Conservation (phyloP, 495 filamentous ascomycete species). For the Neurospora sp. region DNA sequence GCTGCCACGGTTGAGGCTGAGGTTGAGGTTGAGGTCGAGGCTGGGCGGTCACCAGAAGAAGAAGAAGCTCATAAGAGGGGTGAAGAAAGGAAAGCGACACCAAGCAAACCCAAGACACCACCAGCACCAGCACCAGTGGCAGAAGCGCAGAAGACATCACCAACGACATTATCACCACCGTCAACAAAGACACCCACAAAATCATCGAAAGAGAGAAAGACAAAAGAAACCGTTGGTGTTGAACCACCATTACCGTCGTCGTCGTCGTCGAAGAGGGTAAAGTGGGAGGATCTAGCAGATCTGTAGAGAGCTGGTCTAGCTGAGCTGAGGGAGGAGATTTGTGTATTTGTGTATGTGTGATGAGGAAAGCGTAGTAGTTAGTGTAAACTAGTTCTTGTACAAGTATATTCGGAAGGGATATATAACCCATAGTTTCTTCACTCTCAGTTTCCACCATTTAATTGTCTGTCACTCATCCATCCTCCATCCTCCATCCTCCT, state of each 20-base stretch:
- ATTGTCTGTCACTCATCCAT: no score
- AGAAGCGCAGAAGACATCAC: not conserved
- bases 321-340: no score
- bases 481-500: no score
- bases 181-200: not conserved
- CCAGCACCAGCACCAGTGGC: not conserved
- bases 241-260: not conserved
- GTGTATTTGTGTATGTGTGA: no score
- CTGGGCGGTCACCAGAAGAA: not conserved
- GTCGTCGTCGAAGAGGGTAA: not conserved
- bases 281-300: not conserved
- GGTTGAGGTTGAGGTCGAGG: not conserved
- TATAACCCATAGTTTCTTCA: no score
- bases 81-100: not conserved
- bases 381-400: no score
- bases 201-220: not conserved
- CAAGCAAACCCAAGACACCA: not conserved
- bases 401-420: no score
- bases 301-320: not conserved
- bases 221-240: not conserved
- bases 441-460: no score
- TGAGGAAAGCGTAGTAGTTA: no score
- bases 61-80: not conserved
- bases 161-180: not conserved
- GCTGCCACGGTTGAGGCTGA: not conserved